Evolutionary conservation across 169 alveolate genomes (phyloP).

Genomic region (Plasmodium berghei): DNA sequence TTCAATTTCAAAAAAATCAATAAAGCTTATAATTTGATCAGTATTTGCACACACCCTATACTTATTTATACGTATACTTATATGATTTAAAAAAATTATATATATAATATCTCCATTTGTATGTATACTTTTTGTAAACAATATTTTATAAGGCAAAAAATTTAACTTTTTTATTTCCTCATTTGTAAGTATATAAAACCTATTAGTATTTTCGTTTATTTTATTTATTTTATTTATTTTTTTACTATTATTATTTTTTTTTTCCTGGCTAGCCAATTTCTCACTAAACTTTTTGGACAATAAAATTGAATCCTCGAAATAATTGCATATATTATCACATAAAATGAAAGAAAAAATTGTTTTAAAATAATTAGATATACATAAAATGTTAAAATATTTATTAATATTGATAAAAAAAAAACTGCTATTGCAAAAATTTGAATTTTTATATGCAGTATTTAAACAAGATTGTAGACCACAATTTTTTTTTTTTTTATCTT

Average conservation of each 20-base stretch:
- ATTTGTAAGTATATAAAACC: conserved; percentile 2
- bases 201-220: not conserved
- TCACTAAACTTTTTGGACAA: not conserved
- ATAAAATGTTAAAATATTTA: conserved; percentile 34
- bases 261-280: not conserved
- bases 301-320: not conserved
- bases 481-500: not conserved
- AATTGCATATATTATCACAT: not conserved
- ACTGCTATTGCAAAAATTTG: not conserved
- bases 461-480: too few species aligned
- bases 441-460: too few species aligned
- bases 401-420: conserved; percentile 19
- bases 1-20: not conserved
- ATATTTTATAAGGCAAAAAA: not conserved
- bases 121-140: conserved; percentile 20
- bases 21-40: not conserved
- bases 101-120: conserved; percentile 2
- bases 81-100: conserved; percentile 10
- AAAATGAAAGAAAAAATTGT: conserved; percentile 17
- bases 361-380: conserved; percentile 30
- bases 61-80: conserved; percentile 12
- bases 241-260: not conserved
- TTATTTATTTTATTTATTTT: not conserved
- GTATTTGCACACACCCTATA: not conserved
- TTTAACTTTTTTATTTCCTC: not conserved